These are phyloP conservation scores for Pecoramyces ruminantium DNA, from an alignment of 192 early-diverging fungal genomes.

Conservation along the genomic window DNA sequence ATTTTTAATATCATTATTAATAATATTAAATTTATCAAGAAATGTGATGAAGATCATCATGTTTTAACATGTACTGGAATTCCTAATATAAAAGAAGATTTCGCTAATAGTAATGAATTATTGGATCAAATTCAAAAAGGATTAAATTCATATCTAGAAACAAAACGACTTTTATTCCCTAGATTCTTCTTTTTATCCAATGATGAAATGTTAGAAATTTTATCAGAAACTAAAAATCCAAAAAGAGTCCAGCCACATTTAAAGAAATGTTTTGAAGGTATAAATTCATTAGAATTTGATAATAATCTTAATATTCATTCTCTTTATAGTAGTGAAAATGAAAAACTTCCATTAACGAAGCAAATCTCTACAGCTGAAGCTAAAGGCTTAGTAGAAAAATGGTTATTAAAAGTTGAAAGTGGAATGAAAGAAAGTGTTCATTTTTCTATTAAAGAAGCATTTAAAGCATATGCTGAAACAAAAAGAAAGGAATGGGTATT, in stretches of 20 bases:
- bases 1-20: not conserved
- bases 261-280: conserved; percentile 49
- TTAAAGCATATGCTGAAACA: conserved; percentile 23
- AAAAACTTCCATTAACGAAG: conserved; percentile 23
- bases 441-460: conserved; percentile 21
- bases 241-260: conserved; percentile 43
- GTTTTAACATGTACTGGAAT: conserved; percentile 36
- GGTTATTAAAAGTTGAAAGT: conserved; percentile 30
- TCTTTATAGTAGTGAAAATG: conserved; percentile 34
- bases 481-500: conserved; percentile 39
- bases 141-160: conserved; percentile 38
- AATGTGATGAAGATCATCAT: conserved; percentile 27
- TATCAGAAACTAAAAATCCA: conserved; percentile 47
- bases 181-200: conserved; percentile 49
- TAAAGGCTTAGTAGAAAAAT: conserved; percentile 45
- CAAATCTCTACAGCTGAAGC: conserved; percentile 38
- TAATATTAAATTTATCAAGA: conserved; percentile 13
- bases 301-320: conserved; percentile 32
- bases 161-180: conserved; percentile 40
- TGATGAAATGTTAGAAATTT: conserved; percentile 50
- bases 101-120: conserved; percentile 27
- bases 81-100: conserved; percentile 34
- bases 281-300: conserved; percentile 36
- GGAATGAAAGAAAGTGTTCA: conserved; percentile 38
- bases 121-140: conserved; percentile 44